Base-by-base conservation (phyloP, 2,329 filamentous ascomycete genomes). In the Incumbomyces lentus region DNA sequence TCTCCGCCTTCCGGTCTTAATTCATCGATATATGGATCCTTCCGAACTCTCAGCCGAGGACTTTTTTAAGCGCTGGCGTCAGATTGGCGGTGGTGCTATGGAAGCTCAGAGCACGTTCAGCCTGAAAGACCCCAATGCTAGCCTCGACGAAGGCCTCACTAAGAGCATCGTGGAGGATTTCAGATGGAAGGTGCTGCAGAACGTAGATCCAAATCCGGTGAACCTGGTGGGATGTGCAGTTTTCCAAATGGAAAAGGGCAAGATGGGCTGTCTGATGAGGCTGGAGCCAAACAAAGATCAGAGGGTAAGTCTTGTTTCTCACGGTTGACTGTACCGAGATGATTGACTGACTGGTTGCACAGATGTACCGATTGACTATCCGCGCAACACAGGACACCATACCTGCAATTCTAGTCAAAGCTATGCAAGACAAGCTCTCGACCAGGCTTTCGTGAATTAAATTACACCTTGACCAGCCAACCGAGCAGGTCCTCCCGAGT, bases 21-120 rank as follows among this genome's bases (percentile, higher is more conserved):
- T 90, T 45, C 90, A 96, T 67, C 95, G 95, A 63, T 98, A 95
- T 61, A 95, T 96, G 88, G 89, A 95, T 52, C 79, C 86, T 0
- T 89, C 92, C 0, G 83, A 92, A 47, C 72, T 98, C 33, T 78
- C 78, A 6, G 80, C 83, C 0, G 92, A 98, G 44, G 92, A 98
- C 62, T 98, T 96, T 68, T 98, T 98, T 77, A 95, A 93, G 73
- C 76, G 93, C 43, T 98, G 92, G 92, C 93, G 95, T 73, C 92
- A 98, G 68, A 96, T 98, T 58, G 92, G 92, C 11, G 87, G 85
- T 4, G 79, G 79, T 1, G 82, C 89, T 1, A 78, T 93, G 26
- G 93, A 98, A 65, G 82, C 86, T 0, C 92, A 98, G 63, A 77
- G 77, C 40, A 87, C 96, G 29, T 93, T 98, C 64, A 80, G 82